These are phyloP conservation scores for Capsicum chinense DNA, from an alignment of 257 asterid species.

Conservation along the genomic window DNA sequence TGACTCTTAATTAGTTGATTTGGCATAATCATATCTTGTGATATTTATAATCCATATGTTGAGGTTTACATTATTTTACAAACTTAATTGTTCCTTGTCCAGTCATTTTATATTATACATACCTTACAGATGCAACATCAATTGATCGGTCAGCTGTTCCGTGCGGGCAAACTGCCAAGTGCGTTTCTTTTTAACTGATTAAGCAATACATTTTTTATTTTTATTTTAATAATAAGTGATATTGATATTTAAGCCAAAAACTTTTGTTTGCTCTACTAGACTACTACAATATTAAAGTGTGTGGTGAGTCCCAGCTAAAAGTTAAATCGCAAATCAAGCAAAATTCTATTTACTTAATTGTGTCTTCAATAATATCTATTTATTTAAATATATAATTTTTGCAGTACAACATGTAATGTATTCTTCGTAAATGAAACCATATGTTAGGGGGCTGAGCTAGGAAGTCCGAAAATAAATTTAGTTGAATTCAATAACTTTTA, in stretches of 20 bases:
- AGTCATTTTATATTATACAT: neutral
- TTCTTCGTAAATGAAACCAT: neutral
- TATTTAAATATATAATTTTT: neutral
- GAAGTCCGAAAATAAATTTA: neutral
- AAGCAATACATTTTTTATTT: neutral
- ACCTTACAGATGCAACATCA: neutral
- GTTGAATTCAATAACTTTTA: too few species aligned
- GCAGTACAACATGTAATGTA: neutral
- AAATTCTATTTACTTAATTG: too few species aligned
- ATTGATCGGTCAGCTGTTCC: neutral
- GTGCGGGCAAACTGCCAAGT: neutral
- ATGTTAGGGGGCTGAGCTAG: neutral
- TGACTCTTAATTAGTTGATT: neutral
- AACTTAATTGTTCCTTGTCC: neutral
- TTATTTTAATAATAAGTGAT: neutral
- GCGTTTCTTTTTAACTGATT: neutral
- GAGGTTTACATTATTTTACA: neutral
- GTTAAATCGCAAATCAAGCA: neutral
- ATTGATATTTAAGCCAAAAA: neutral
- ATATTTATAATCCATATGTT: neutral
- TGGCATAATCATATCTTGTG: neutral
- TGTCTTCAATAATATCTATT: too few species aligned
- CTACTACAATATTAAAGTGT: neutral
- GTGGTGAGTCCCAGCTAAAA: neutral
- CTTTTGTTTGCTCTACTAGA: neutral